Conservation (phyloP, 768 basidiomycete genomes). For the Russula sp. region DNA sequence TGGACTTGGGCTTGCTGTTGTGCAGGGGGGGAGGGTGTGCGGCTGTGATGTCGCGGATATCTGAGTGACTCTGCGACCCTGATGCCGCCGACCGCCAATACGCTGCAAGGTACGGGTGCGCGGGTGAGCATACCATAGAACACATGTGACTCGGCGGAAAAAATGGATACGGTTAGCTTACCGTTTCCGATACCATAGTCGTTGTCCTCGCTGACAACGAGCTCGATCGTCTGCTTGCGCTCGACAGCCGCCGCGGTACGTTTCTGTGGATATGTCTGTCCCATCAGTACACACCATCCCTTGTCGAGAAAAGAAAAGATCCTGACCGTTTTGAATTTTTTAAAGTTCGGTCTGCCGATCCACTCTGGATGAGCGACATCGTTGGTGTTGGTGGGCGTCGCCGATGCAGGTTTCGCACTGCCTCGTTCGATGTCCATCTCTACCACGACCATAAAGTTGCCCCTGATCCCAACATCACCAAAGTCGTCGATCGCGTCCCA, state of each 20-base stretch:
- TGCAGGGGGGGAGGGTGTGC: constrained; percentile 4
- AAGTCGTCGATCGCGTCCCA: constrained; percentile 58
- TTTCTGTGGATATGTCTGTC: constrained; percentile 25
- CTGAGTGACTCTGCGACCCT: constrained; percentile 43
- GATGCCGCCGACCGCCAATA: not conserved
- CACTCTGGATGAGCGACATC: constrained; percentile 25
- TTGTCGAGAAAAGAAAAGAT: constrained; percentile 2
- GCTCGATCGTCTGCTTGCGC: constrained; percentile 36
- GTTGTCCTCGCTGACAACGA: constrained; percentile 44
- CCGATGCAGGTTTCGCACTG: constrained; percentile 10
- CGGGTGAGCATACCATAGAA: not conserved
- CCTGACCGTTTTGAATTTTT: constrained; percentile 63
- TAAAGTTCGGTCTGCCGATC: constrained; percentile 53
- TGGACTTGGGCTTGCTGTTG: constrained; percentile 2
- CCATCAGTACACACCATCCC: not conserved
- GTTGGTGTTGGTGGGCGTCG: not conserved
- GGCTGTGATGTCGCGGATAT: constrained; percentile 27
- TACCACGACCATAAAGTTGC: constrained; percentile 70
- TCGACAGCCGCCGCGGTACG: constrained; percentile 4
- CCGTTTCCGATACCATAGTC: constrained; percentile 50
- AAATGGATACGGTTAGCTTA: constrained; percentile 22
- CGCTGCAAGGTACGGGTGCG: not conserved
- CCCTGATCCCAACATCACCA: constrained; percentile 51
- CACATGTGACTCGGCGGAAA: too few species aligned
- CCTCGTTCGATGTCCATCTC: constrained; percentile 43